A percentile compares a stretch with the other conserved stretches of the same genome.
Evolutionary conservation across 352 stramenopile genomes (phyloP).

Genomic region (Phytophthora hibernalis): DNA sequence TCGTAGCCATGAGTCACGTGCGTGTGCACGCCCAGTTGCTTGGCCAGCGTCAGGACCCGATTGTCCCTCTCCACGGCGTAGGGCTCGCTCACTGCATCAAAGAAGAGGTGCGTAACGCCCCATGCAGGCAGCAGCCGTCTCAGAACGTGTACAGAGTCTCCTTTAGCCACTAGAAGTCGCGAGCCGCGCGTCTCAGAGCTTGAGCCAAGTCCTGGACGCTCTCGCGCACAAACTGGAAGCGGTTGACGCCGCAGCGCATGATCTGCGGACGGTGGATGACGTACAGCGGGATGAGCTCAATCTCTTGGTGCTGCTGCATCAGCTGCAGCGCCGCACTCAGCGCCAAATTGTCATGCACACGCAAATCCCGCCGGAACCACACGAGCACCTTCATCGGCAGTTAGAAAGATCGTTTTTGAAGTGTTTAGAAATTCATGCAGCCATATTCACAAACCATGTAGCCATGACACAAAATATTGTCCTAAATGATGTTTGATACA

Average conservation of each 20-base stretch:
- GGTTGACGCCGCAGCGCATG: slow-evolving; percentile 79
- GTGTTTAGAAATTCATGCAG: background rate
- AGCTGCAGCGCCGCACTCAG: slow-evolving; percentile 81
- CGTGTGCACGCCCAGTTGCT: slow-evolving; percentile 67
- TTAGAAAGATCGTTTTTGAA: background rate
- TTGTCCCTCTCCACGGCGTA: slow-evolving; percentile 88
- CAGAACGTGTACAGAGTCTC: slow-evolving; percentile 82
- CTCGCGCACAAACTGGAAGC: slow-evolving; percentile 95
- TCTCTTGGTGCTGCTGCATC: slow-evolving; percentile 24
- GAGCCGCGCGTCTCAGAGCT: slow-evolving; percentile 64
- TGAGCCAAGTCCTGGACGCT: slow-evolving; percentile 87
- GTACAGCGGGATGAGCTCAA: slow-evolving; percentile 87
- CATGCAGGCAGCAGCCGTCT: slow-evolving; percentile 81
- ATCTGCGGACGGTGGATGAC: slow-evolving; percentile 88
- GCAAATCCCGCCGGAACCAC: slow-evolving; percentile 96
- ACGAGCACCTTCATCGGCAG: slow-evolving; percentile 55
- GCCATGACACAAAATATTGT: background rate
- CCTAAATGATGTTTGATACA: too few species aligned
- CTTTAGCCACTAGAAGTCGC: slow-evolving; percentile 76
- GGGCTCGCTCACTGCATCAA: slow-evolving; percentile 92
- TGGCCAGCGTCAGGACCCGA: slow-evolving; percentile 55
- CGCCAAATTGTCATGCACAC: slow-evolving; percentile 96
- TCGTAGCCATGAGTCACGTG: slow-evolving; percentile 67
- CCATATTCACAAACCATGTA: background rate
- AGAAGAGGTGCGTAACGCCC: slow-evolving; percentile 91